Base-by-base conservation (phyloP, 768 basidiomycete species). In the Neoboletus brunneissimus region DNA sequence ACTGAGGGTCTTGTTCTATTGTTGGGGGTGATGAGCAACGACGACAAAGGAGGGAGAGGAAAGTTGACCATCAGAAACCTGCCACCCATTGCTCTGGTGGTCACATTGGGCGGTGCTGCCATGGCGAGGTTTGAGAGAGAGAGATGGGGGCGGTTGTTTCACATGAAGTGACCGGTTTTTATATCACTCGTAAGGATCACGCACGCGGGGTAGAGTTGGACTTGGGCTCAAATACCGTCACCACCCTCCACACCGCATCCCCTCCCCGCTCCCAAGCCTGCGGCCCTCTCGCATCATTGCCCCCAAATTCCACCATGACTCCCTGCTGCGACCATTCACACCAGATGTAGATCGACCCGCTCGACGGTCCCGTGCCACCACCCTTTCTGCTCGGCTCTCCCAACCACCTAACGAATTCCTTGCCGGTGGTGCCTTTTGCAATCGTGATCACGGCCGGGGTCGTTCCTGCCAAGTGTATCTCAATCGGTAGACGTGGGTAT, bases 311-410 rank as follows among this genome's bases (percentile, higher is more conserved):
- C 13, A 91, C 81, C 89, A 94, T 91, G 35, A 94, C 67, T 2
- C 91, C 91, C 57, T 87, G 81, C 62, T 76, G 80, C 27, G 84
- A 79, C 94, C 94, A 97, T 72, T 97, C 93, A 61, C 93, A 89
- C 91, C 93, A 97, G 61, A 96, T 92, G 29, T 87, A 87, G 62
- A 96, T 89, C 32, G 88, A 91, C 38, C 90, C 89, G 2, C 85
- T 83, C 22, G 87, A 88, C 13, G 91, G 91, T 1, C 91, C 91
- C 10, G 84, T 76, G 1, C 95, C 94, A 22, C 94, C 94, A 8
- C 95, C 95, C 69, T 97, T 98, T 58, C 91, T 79, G 65, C 83
- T 83, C 8, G 95, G 95, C 72, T 98, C 95, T 11, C 94, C 94
- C 44, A 97, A 68, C 44, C 71, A 69, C 27, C 72, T 64, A 10